Evolutionary conservation across 2,329 filamentous ascomycete species (phyloP), one percentile per base, ranked within the genome.

Genomic region (Cryoendolithus antarcticus): DNA sequence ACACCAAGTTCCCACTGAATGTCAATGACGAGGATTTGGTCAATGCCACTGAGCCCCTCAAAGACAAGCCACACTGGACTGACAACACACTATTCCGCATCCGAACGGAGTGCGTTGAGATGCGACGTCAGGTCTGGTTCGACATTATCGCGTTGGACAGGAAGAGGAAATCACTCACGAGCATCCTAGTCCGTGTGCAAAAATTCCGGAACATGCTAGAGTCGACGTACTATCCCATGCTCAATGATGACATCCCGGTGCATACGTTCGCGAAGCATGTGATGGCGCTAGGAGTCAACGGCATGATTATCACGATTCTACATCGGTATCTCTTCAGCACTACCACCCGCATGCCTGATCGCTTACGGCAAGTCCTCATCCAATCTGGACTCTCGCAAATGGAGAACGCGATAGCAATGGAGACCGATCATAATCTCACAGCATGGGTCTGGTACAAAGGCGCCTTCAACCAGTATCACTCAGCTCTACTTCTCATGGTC

Each of bases 381-480:
- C 71, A 70, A n/a, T 72, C 73, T 21, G 74, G 74, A 27, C 69
- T 69, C 3, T 60, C 64, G 38, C 63, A 68, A 27, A 56, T 76
- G 41, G 75, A 79, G 48, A 64, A 65, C 43, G 69, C 67, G 2
- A 70, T 77, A 35, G 61, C 62, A 6, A 59, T 78, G 8, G 74
- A 77, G 41, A 70, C 65, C 1, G 56, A 64, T 1, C 69, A 69
- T 1, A 62, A 65, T 2, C 48, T 84, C 30, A 57, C 62, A 1
- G 61, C 62, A 1, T 86, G 80, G 80, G 60, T 65, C 2, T 86
- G 82, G 82, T 86, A 85, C 43, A 52, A 51, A 13, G 79, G 80
- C 4, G 79, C 82, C 4, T 73, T 81, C 46, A 77, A 82, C 44
- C 81, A 85, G 54, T 84, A 79, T 55, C 82, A 86, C 51, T 70